These are phyloP conservation scores for Henningerozyma blattae DNA, from an alignment of 805 yeast species.

Conservation along the genomic window DNA sequence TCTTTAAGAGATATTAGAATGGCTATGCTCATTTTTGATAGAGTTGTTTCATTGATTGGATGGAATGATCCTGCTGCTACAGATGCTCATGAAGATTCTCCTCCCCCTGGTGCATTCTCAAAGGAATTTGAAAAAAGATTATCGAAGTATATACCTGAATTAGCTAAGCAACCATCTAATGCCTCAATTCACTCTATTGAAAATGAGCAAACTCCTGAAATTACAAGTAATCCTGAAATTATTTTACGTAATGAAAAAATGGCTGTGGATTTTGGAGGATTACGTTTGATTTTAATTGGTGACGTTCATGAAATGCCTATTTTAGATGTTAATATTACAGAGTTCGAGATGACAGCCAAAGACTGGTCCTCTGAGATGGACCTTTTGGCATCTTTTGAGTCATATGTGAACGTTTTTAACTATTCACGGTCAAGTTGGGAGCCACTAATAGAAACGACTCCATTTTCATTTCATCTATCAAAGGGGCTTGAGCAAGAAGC, in stretches of 20 bases:
- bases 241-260: slow-evolving; percentile 59
- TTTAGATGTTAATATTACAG: slow-evolving; percentile 58
- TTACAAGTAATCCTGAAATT: slow-evolving; percentile 21
- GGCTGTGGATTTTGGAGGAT: slow-evolving; percentile 55
- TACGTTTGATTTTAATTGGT: slow-evolving; percentile 75
- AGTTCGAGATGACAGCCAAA: slow-evolving; percentile 54
- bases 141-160: slow-evolving; percentile 57
- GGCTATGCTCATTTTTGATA: slow-evolving; percentile 61
- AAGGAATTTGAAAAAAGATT: slow-evolving; percentile 52
- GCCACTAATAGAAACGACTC: slow-evolving; percentile 84
- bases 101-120: slow-evolving; percentile 28
- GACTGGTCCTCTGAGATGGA: slow-evolving; percentile 83
- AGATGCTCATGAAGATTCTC: slow-evolving; percentile 5
- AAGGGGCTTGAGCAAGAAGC: slow-evolving; percentile 34
- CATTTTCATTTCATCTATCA: slow-evolving; percentile 59
- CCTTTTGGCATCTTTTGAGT: slow-evolving; percentile 52
- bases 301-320: slow-evolving; percentile 87
- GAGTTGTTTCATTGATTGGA: slow-evolving; percentile 45
- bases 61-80: slow-evolving; percentile 5
- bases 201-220: not conserved
- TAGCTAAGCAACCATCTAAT: slow-evolving; percentile 21
- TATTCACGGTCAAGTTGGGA: slow-evolving; percentile 92
- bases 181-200: not conserved
- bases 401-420: slow-evolving; percentile 67
- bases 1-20: slow-evolving; percentile 79